Conservation (phyloP, 805 yeast genomes). For the Cyberlindnera mrakii region DNA sequence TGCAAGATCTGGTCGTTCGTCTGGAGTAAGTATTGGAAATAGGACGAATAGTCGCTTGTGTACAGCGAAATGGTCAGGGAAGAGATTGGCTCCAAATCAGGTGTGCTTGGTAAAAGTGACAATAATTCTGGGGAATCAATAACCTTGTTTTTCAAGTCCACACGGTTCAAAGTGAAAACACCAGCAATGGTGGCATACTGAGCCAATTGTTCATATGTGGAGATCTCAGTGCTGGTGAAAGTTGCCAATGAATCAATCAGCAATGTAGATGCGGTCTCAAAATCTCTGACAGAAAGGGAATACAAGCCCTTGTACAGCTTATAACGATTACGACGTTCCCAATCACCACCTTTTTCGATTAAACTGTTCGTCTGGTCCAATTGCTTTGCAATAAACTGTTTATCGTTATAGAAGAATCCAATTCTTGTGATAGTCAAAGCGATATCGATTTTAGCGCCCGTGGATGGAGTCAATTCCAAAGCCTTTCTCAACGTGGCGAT, state of each 20-base stretch:
- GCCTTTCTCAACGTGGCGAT: constrained; percentile 63
- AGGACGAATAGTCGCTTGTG: constrained; percentile 78
- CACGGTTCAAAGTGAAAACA: constrained; percentile 72
- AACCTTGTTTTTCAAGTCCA: constrained; percentile 74
- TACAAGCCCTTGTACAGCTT: constrained; percentile 89
- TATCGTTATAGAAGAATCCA: constrained; percentile 86
- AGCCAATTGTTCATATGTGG: constrained; percentile 86
- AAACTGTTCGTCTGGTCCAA: constrained; percentile 66
- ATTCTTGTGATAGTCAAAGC: constrained; percentile 75
- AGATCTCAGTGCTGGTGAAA: constrained; percentile 86
- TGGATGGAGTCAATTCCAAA: constrained; percentile 70
- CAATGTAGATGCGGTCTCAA: constrained; percentile 76
- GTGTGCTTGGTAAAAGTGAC: constrained; percentile 66
- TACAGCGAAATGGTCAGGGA: constrained; percentile 81
- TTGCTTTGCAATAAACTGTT: constrained; percentile 58
- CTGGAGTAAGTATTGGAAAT: constrained; percentile 70
- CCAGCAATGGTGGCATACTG: constrained; percentile 88
- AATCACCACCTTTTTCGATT: constrained; percentile 96
- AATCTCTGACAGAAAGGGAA: constrained; percentile 77
- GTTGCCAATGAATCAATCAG: constrained; percentile 91
- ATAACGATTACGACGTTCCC: constrained; percentile 96
- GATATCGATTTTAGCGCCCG: constrained; percentile 88
- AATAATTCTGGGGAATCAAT: constrained; percentile 93
- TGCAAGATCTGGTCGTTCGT: constrained; percentile 69
- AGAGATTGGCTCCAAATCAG: constrained; percentile 71